phyloP scores from a whole-genome alignment of 345 rosid species.

The Turnera subulata region DNA sequence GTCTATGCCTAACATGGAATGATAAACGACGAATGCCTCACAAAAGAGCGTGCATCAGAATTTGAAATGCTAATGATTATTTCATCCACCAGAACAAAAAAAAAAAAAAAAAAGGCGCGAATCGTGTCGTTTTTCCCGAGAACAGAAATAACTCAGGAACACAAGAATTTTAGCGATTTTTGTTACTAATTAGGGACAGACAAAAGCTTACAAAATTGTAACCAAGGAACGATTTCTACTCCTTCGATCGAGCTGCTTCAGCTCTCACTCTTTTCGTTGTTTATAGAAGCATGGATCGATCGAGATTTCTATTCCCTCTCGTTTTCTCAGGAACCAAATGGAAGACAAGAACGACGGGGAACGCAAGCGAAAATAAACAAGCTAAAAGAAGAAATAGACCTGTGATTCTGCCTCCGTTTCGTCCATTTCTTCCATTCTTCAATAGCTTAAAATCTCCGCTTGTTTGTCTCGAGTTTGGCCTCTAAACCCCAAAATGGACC shows the following conservation, averaged over 20 bases:
- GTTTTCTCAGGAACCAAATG: constrained; percentile 31
- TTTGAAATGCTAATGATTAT: too few species aligned
- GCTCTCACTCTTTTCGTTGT: neutral
- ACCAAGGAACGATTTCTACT: too few species aligned
- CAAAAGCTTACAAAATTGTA: too few species aligned
- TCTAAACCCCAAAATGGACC: too few species aligned
- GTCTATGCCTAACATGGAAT: too few species aligned
- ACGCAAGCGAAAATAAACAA: constrained; percentile 4
- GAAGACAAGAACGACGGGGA: constrained; percentile 3
- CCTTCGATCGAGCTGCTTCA: neutral
- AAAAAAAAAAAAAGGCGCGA: neutral
- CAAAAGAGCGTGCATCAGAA: too few species aligned
- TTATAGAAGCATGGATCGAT: constrained; percentile 1
- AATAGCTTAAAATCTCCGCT: too few species aligned
- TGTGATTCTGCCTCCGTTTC: constrained; percentile 59
- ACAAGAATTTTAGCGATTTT: neutral
- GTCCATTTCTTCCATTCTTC: constrained; percentile 67
- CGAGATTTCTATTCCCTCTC: neutral
- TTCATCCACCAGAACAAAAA: neutral
- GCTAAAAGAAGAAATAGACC: constrained; percentile 31
- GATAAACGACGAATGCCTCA: too few species aligned
- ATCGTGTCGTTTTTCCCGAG: too few species aligned
- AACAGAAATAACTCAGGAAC: neutral
- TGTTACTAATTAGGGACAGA: too few species aligned
- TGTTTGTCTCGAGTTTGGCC: too few species aligned